Conservation (phyloP, 1,284 basidiomycete species). For the Sporisorium exsertum region DNA sequence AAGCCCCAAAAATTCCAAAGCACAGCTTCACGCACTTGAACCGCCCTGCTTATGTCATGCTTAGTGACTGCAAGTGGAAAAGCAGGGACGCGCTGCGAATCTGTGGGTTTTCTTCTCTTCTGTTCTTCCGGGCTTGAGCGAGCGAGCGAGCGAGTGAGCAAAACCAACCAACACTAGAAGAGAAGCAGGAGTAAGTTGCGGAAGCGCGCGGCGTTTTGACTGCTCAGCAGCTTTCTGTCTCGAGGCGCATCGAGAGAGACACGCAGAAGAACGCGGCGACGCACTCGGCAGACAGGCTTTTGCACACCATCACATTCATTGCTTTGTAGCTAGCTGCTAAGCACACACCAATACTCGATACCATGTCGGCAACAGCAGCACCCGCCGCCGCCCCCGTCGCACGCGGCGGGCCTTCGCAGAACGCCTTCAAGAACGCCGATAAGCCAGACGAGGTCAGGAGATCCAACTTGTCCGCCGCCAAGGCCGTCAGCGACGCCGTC, state of each 20-base stretch:
- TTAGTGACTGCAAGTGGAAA: neutral
- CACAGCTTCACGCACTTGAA: no score
- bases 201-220: constrained; percentile 9
- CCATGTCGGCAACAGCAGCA: constrained; percentile 47
- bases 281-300: neutral
- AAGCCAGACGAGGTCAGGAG: constrained; percentile 69
- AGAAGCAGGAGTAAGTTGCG: no score
- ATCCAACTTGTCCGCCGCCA: constrained; percentile 64
- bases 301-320: neutral
- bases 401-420: constrained; percentile 37
- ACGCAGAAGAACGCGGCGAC: neutral
- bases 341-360: neutral
- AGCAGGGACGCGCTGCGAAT: constrained; percentile 5
- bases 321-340: neutral
- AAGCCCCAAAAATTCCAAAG: neutral
- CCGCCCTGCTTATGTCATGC: constrained; percentile 33
- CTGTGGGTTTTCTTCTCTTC: constrained; percentile 32
- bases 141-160: no score
- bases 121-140: constrained; percentile 18
- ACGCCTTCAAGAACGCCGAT: constrained; percentile 69
- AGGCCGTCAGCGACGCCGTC: constrained; percentile 97
- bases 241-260: no score
- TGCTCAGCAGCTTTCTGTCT: neutral
- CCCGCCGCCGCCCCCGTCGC: constrained; percentile 42
- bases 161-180: constrained; percentile 13